These are phyloP conservation scores for Kwoniella sp. DNA, from an alignment of 768 basidiomycete species.

Conservation along the genomic window DNA sequence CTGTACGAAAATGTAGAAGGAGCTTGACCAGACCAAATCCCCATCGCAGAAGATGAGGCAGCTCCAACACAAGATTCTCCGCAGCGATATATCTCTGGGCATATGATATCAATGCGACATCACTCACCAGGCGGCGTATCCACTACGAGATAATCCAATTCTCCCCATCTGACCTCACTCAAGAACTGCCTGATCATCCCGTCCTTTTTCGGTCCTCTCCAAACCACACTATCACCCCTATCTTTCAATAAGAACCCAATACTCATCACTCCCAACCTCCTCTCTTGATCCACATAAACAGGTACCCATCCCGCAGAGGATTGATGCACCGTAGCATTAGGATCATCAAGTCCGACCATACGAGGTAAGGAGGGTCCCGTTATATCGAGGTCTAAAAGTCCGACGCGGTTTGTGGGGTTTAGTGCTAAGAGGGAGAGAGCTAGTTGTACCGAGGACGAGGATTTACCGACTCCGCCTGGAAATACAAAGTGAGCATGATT, in stretches of 20 bases:
- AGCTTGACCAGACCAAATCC: no score
- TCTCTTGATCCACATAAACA: constrained; percentile 83
- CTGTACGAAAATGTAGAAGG: no score
- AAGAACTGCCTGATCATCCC: constrained; percentile 97
- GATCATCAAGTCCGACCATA: constrained; percentile 80
- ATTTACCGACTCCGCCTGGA: constrained; percentile 85
- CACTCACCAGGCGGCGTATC: constrained; percentile 92
- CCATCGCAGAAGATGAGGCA: no score
- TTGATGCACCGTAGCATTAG: constrained; percentile 75
- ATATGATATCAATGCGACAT: no score
- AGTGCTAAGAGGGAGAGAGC: constrained; percentile 77
- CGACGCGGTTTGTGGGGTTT: constrained; percentile 69
- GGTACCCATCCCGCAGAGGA: constrained; percentile 97
- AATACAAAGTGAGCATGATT: neutral
- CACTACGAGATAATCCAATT: constrained; percentile 87
- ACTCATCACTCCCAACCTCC: constrained; percentile 87
- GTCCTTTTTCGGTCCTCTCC: constrained; percentile 99
- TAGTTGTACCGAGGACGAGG: constrained; percentile 88
- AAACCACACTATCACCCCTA: constrained; percentile 89
- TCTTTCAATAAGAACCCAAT: constrained; percentile 91
- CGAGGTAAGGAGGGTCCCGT: constrained; percentile 93
- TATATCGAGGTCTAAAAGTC: constrained; percentile 90
- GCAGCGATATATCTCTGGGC: no score
- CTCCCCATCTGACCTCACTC: constrained; percentile 98
- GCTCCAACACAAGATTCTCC: no score